Evolutionary conservation across 2,329 filamentous ascomycete species (phyloP).

Genomic region (Monilinia vaccinii-corymbosi): DNA sequence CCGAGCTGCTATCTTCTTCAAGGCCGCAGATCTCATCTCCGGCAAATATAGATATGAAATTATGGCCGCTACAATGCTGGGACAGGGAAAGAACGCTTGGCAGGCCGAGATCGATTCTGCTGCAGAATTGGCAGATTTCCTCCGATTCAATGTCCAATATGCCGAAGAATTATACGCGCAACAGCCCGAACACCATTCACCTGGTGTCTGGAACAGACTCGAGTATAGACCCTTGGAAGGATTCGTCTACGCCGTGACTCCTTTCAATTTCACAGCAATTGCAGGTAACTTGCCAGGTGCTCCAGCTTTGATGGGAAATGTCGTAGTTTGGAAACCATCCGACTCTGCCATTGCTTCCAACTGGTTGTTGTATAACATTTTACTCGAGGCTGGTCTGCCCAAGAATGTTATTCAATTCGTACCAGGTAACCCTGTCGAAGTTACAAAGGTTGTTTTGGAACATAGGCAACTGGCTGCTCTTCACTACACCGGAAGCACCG

Average conservation of each 20-base stretch:
- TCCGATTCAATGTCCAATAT: slow-evolving; percentile 90
- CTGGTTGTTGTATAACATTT: slow-evolving; percentile 82
- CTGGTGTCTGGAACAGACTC: slow-evolving; percentile 83
- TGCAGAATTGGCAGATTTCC: slow-evolving; percentile 84
- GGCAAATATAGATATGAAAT: slow-evolving; percentile 93
- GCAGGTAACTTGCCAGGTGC: slow-evolving; percentile 76
- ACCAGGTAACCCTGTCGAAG: slow-evolving; percentile 74
- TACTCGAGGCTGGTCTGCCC: slow-evolving; percentile 82
- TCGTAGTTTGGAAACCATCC: slow-evolving; percentile 92
- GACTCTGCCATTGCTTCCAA: slow-evolving; percentile 79
- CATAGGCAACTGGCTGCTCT: slow-evolving; percentile 81
- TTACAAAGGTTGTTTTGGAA: slow-evolving; percentile 67
- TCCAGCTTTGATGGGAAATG: slow-evolving; percentile 84
- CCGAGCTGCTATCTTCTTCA: slow-evolving; percentile 86
- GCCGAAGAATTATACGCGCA: slow-evolving; percentile 83
- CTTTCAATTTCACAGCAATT: slow-evolving; percentile 96
- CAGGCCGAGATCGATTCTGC: slow-evolving; percentile 95
- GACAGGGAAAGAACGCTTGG: slow-evolving; percentile 97
- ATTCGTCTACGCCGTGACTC: slow-evolving; percentile 87
- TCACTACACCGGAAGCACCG: slow-evolving; percentile 90
- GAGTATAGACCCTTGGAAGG: slow-evolving; percentile 87
- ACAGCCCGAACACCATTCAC: slow-evolving; percentile 75
- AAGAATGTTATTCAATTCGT: slow-evolving; percentile 87
- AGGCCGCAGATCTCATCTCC: slow-evolving; percentile 83
- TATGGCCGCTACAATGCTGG: slow-evolving; percentile 91